These are phyloP conservation scores for Arabis hirsuta DNA, from an alignment of 345 rosid species.

Conservation along the genomic window DNA sequence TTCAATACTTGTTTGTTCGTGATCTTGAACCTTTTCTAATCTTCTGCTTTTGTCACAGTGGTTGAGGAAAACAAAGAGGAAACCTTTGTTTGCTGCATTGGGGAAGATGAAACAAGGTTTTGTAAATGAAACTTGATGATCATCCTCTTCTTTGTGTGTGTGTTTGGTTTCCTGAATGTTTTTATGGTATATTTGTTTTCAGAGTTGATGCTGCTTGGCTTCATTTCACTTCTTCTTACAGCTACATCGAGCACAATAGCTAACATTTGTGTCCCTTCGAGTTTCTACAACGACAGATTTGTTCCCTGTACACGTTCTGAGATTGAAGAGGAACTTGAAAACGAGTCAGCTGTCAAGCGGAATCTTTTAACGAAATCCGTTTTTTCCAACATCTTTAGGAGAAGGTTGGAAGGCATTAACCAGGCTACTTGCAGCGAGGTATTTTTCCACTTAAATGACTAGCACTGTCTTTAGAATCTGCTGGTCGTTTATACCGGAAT, in stretches of 20 bases:
- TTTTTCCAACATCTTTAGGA: constrained; percentile 50
- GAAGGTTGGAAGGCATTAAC: constrained; percentile 55
- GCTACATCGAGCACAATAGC: constrained; percentile 85
- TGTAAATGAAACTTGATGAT: neutral
- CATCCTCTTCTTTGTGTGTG: neutral
- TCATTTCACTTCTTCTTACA: constrained; percentile 90
- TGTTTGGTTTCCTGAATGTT: constrained; percentile 28
- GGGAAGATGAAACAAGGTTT: constrained; percentile 98
- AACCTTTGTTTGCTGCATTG: constrained; percentile 79
- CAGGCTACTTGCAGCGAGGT: constrained; percentile 75
- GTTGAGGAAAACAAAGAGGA: constrained; percentile 77
- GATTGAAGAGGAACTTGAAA: constrained; percentile 52
- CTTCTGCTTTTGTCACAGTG: constrained; percentile 55
- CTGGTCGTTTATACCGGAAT: constrained; percentile 12
- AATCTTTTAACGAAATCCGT: constrained; percentile 50
- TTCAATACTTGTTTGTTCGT: constrained; percentile 5
- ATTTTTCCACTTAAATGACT: neutral
- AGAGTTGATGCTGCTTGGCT: constrained; percentile 99
- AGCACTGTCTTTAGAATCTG: neutral
- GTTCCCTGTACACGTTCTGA: constrained; percentile 79
- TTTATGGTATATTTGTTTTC: constrained; percentile 28
- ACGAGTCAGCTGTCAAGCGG: constrained; percentile 54
- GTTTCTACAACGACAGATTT: constrained; percentile 73
- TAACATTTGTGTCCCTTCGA: constrained; percentile 82
- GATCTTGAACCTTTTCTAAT: neutral